A percentile compares a stretch with the other conserved stretches of the same genome.
Evolutionary conservation across 2,329 filamentous ascomycete species (phyloP).

Genomic region (Ophiostoma perfectum): DNA sequence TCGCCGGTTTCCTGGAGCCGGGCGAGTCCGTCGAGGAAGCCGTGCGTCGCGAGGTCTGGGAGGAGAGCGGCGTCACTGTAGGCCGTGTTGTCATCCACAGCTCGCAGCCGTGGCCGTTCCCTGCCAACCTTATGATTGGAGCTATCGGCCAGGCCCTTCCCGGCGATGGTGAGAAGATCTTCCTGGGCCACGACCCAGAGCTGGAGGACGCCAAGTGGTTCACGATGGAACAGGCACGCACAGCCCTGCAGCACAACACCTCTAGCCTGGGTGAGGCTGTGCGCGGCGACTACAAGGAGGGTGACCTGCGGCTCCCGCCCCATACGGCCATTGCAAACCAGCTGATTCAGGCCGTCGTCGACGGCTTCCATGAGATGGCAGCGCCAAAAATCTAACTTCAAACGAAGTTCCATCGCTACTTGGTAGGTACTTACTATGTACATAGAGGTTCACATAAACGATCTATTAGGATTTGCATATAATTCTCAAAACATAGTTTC

Average conservation of each 20-base stretch:
- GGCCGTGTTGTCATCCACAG: constrained; percentile 76
- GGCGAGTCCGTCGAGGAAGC: constrained; percentile 82
- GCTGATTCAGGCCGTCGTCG: constrained; percentile 71
- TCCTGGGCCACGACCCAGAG: constrained; percentile 83
- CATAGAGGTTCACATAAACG: background rate
- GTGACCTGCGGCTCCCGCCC: constrained; percentile 73
- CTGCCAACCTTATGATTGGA: constrained; percentile 77
- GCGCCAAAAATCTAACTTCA: constrained; percentile 41
- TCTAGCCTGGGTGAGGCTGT: constrained; percentile 61
- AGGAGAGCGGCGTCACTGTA: constrained; percentile 72
- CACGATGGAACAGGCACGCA: constrained; percentile 68
- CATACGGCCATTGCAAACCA: constrained; percentile 88
- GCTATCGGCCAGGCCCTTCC: constrained; percentile 82
- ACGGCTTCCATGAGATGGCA: constrained; percentile 59
- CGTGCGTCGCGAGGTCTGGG: constrained; percentile 77
- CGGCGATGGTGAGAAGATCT: constrained; percentile 68
- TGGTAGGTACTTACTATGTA: background rate
- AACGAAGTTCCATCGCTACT: too few species aligned
- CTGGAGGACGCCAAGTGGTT: constrained; percentile 89
- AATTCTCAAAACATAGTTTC: too few species aligned
- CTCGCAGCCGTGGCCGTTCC: constrained; percentile 84
- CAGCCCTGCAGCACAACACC: constrained; percentile 63
- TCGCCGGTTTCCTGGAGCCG: constrained; percentile 81
- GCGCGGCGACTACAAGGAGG: constrained; percentile 65
- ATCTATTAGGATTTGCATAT: too few species aligned